Evolutionary conservation across 2,329 filamentous ascomycete genomes (phyloP).

Genomic region (Chaetomium sp.): DNA sequence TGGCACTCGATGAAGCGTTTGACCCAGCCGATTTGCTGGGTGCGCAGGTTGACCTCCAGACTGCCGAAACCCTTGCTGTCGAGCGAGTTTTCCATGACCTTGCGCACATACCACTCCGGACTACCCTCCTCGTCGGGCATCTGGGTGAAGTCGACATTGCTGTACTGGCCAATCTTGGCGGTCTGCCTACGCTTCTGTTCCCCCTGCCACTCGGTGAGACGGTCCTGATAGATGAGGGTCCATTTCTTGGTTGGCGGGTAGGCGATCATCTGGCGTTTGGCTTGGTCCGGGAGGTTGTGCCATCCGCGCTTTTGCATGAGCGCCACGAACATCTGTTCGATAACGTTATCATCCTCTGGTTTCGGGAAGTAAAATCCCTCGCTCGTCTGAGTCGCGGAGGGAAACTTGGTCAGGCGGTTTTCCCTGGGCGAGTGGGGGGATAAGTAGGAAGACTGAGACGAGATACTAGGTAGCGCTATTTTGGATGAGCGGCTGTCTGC

Average conservation of each 20-base stretch:
- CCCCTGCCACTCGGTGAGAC: constrained; percentile 88
- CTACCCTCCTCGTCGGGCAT: constrained; percentile 92
- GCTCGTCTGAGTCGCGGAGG: constrained; percentile 43
- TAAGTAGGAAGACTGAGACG: constrained; percentile 58
- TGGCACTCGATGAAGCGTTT: constrained; percentile 96
- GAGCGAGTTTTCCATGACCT: constrained; percentile 93
- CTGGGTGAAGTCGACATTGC: constrained; percentile 68
- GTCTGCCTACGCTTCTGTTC: constrained; percentile 86
- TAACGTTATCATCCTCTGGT: constrained; percentile 77
- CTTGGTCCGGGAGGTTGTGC: constrained; percentile 95
- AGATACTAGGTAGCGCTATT: constrained; percentile 57
- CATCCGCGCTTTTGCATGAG: constrained; percentile 98
- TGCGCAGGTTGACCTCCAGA: constrained; percentile 89
- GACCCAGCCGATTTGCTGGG: constrained; percentile 97
- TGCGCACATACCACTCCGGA: constrained; percentile 97
- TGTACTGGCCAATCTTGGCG: constrained; percentile 70
- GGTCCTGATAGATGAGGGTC: constrained; percentile 94
- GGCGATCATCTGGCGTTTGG: constrained; percentile 90
- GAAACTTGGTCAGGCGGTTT: constrained; percentile 59
- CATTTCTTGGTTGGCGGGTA: constrained; percentile 96
- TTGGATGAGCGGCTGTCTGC: constrained; percentile 51
- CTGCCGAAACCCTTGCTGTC: constrained; percentile 89
- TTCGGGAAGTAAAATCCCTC: constrained; percentile 66
- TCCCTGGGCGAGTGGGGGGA: constrained; percentile 55
- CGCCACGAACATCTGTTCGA: constrained; percentile 88